These are phyloP conservation scores for Vitis hybrid DNA, from an alignment of 177 flowering plant genomes.

Conservation along the genomic window DNA sequence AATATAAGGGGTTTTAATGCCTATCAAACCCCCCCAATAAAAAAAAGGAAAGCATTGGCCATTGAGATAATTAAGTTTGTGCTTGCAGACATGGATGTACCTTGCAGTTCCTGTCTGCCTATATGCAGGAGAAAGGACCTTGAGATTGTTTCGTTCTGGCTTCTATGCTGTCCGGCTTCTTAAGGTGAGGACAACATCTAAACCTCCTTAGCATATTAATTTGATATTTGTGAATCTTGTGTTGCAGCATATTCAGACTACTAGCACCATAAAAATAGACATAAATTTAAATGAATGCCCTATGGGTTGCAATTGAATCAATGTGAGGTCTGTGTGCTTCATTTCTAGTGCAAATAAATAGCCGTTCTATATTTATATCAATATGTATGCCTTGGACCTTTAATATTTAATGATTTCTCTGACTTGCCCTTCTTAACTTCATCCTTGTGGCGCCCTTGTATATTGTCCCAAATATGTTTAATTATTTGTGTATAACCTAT, in stretches of 20 bases:
- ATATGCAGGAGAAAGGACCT: slow-evolving; percentile 84
- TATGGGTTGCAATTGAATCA: too few relatives aligned
- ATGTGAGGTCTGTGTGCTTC: too few relatives aligned
- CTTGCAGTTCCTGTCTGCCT: slow-evolving; percentile 79
- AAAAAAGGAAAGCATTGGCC: background rate
- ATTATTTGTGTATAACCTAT: background rate
- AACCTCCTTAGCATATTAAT: background rate
- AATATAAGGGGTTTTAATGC: background rate
- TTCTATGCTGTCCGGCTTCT: slow-evolving; percentile 65
- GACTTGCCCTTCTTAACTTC: too few relatives aligned
- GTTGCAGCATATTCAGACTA: background rate
- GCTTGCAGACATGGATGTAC: slow-evolving; percentile 97
- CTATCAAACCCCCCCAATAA: background rate
- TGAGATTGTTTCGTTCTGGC: slow-evolving; percentile 81
- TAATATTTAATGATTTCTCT: too few relatives aligned
- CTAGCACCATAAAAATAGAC: background rate
- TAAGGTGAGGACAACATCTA: slow-evolving; percentile 55
- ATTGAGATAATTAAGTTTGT: slow-evolving; percentile 5
- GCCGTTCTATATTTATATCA: too few relatives aligned
- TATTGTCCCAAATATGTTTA: background rate
- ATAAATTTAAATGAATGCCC: too few relatives aligned
- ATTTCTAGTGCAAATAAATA: too few relatives aligned
- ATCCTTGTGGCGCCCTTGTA: too few relatives aligned
- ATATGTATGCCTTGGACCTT: too few relatives aligned
- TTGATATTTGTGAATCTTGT: background rate